Evolutionary conservation across 345 rosid species (phyloP).

Genomic region (Leavenworthia alabamica): DNA sequence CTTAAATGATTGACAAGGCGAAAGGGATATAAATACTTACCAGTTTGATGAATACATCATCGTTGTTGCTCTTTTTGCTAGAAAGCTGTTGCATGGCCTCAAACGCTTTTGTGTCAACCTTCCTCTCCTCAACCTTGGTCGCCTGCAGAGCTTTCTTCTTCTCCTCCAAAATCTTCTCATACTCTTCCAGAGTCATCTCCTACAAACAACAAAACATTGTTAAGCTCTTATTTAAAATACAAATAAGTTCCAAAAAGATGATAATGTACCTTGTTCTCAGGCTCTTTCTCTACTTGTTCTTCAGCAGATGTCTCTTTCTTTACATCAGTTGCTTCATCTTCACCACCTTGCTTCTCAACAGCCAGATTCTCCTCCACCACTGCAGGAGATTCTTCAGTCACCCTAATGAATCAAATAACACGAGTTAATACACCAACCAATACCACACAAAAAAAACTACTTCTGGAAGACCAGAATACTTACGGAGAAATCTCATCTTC

Average conservation of each 20-base stretch:
- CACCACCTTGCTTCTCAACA: conserved; percentile 60
- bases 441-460: background rate
- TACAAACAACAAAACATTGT: conserved; percentile 17
- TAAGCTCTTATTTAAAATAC: background rate
- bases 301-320: conserved; percentile 34
- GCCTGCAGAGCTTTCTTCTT: conserved; percentile 55
- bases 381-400: conserved; percentile 46
- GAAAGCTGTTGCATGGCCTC: conserved; percentile 66
- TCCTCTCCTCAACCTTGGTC: conserved; percentile 54
- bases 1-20: too few relatives aligned
- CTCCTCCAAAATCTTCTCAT: conserved; percentile 67
- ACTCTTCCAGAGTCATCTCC: conserved; percentile 91
- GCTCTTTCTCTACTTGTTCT: conserved; percentile 35
- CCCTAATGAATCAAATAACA: conserved; percentile 35
- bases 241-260: background rate
- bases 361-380: conserved; percentile 44
- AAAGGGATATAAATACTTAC: too few relatives aligned
- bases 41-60: conserved; percentile 59
- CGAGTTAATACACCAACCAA: background rate
- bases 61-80: conserved; percentile 49
- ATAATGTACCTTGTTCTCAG: conserved; percentile 47
- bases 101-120: conserved; percentile 57
- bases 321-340: conserved; percentile 49
- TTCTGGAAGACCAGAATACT: conserved; percentile 15
- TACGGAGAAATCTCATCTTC: conserved; percentile 67